phyloP scores from a whole-genome alignment of 106 monocot genomes.

The Ottelia alismoides region DNA sequence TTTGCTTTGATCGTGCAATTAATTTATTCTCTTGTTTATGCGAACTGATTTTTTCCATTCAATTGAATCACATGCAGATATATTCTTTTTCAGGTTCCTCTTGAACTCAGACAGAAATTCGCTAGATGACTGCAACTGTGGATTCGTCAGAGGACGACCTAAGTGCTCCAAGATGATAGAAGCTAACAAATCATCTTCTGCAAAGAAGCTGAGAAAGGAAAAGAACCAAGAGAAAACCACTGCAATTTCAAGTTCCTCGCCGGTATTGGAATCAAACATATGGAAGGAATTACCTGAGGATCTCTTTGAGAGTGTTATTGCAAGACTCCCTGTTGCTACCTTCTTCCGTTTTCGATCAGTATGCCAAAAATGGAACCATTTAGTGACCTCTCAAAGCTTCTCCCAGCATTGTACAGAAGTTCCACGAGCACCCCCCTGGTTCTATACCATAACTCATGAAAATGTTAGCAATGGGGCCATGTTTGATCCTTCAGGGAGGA shows the following conservation, averaged over 20 bases:
- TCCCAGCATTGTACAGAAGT: conserved; percentile 30
- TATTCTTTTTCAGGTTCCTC: no score
- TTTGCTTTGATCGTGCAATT: no score
- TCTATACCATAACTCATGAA: conserved; percentile 47
- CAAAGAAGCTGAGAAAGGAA: conserved; percentile 37
- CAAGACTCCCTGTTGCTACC: conserved; percentile 62
- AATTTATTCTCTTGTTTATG: no score
- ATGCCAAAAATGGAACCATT: conserved; percentile 69
- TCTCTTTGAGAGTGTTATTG: conserved; percentile 57
- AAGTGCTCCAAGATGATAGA: conserved; percentile 29
- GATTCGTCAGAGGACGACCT: conserved; percentile 11
- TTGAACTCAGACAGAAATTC: conserved; percentile 21
- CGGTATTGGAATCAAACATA: conserved; percentile 45
- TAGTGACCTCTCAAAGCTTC: conserved; percentile 44
- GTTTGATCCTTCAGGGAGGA: conserved; percentile 54
- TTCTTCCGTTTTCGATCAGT: conserved; percentile 74
- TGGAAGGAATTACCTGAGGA: conserved; percentile 83
- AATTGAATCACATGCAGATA: no score
- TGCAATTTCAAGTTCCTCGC: conserved; percentile 13
- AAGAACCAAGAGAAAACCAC: conserved; percentile 13
- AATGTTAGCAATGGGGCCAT: conserved; percentile 27
- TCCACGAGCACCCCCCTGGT: conserved; percentile 36
- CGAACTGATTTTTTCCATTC: no score
- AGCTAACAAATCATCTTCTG: conserved; percentile 19
- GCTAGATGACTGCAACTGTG: conserved; percentile 26